Evolutionary conservation across 768 basidiomycete species (phyloP), one percentile per base, ranked within the genome.

Genomic region (Suillus subluteus): DNA sequence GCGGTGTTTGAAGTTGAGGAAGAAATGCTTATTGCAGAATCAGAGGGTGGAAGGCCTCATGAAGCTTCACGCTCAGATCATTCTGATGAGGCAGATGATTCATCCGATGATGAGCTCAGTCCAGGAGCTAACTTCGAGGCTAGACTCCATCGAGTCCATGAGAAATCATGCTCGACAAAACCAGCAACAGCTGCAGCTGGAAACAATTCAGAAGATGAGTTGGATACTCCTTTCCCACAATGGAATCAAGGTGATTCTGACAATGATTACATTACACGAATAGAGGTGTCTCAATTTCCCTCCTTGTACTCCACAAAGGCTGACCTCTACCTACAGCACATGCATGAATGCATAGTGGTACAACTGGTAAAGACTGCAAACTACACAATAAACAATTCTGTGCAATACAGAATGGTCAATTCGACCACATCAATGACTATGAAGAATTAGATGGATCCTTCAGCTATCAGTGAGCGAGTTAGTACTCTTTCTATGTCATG

Each of bases 351-450:
- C 85, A 90, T 63, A 80, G 82, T 23, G 81, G 82, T 12, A 79
- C 90, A 37, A 67, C 88, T 4, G 70, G 82, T 11, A 78, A 73
- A 41, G 77, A 86, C 65, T 79, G 84, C 37, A 87, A 87, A 70
- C 75, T 77, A 65, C 79, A 81, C 65, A 88, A 88, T n/a, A 75
- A 81, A 40, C 62, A 89, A 0, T 91, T 92, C 82, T 79, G 79
- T 26, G 83, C 91, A 0, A 81, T 92, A 43, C 80, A 80, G 15
- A 79, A 89, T 70, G 92, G 90, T 16, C 75, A 81, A 50, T 82
- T 86, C 46, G 81, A 82, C 46, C 79, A 78, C 26, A 77, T 68
- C 23, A 73, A 78, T 11, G 67, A 52, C 61, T 69, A 26, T n/a
- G 7, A 71, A 18, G 80, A 81, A 61, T 73, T 74, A 2, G 72